phyloP scores from a whole-genome alignment of 352 stramenopile species.

The Globisporangium polare region DNA sequence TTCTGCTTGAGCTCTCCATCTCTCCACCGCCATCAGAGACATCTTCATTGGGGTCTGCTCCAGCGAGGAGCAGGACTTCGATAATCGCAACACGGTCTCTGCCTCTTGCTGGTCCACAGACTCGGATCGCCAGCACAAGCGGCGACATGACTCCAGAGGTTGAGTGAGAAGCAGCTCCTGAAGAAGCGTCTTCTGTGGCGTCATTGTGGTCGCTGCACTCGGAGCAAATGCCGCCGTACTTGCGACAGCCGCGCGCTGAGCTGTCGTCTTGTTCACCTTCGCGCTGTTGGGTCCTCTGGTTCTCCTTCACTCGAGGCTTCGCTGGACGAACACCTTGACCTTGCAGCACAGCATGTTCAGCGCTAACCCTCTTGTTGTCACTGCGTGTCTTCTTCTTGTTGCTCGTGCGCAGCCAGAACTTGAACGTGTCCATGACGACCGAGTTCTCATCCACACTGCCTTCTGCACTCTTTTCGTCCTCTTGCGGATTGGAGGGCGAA shows the following conservation, averaged over 20 bases:
- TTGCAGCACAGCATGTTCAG: not conserved
- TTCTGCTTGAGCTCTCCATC: not conserved
- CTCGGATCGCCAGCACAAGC: conserved; percentile 31
- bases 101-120: conserved; percentile 8
- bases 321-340: not conserved
- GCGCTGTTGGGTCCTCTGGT: too few relatives aligned
- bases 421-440: conserved; percentile 10
- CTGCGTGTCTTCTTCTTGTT: not conserved
- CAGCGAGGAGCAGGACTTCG: conserved; percentile 24
- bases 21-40: not conserved
- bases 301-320: not conserved
- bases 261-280: not conserved
- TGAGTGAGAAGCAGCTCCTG: not conserved
- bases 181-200: not conserved
- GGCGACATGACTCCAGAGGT: conserved; percentile 5
- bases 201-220: conserved; percentile 2
- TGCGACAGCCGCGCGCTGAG: conserved; percentile 15
- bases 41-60: conserved; percentile 19
- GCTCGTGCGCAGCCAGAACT: conserved; percentile 10
- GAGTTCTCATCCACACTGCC: not conserved
- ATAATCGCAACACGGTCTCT: conserved; percentile 21
- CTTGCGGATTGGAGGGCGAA: not conserved
- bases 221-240: conserved; percentile 24
- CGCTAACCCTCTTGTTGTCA: not conserved
- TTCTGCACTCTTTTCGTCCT: not conserved